phyloP scores from a whole-genome alignment of 495 filamentous ascomycete species.

The Penicillium antarcticum region DNA sequence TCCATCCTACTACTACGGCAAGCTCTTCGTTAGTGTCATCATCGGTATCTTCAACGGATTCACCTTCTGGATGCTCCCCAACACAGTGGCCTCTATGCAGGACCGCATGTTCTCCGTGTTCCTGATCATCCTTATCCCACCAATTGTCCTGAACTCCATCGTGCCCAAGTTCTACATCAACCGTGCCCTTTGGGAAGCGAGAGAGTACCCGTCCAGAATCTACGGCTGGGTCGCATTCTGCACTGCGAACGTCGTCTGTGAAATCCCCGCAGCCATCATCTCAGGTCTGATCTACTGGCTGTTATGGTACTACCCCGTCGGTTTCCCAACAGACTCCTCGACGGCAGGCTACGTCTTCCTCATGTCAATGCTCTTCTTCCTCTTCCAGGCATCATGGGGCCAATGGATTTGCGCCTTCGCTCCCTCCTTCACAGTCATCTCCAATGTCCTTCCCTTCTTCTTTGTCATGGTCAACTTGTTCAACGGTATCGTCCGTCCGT shows the following conservation, averaged over 20 bases:
- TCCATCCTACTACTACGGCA: conserved; percentile 70
- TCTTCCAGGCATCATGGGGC: conserved; percentile 75
- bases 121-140: conserved; percentile 70
- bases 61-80: conserved; percentile 75
- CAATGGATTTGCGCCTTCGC: conserved; percentile 85
- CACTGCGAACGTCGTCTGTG: conserved; percentile 70
- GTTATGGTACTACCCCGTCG: conserved; percentile 77
- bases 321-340: conserved; percentile 60
- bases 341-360: conserved; percentile 79
- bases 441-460: conserved; percentile 62
- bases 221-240: conserved; percentile 84
- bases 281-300: conserved; percentile 66
- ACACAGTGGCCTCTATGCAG: conserved; percentile 68
- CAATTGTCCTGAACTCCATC: conserved; percentile 71
- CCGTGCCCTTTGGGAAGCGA: conserved; percentile 68
- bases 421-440: conserved; percentile 75
- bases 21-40: conserved; percentile 66
- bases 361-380: conserved; percentile 77
- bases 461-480: conserved; percentile 74
- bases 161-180: conserved; percentile 82
- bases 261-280: conserved; percentile 70
- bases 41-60: conserved; percentile 78
- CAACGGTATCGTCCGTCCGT: conserved; percentile 71
- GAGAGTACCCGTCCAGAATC: conserved; percentile 73
- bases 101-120: conserved; percentile 78